Evolutionary conservation across 2,329 filamentous ascomycete genomes (phyloP).

Genomic region (Beauveria sp.): DNA sequence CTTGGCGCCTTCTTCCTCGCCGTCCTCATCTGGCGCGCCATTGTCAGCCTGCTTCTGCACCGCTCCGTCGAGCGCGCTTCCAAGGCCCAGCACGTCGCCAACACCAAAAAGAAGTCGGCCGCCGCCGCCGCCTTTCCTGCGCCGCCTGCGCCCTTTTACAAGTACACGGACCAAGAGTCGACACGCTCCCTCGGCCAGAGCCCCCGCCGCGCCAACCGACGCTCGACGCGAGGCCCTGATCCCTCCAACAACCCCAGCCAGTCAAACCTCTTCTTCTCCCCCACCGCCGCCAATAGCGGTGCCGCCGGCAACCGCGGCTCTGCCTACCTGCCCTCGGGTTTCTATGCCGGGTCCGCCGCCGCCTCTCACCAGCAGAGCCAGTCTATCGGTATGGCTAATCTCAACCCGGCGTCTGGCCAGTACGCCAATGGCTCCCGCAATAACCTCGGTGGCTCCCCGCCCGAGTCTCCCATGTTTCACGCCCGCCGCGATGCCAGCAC

Average conservation of each 20-base stretch:
- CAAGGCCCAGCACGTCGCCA: slow-evolving; percentile 60
- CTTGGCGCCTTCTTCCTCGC: slow-evolving; percentile 74
- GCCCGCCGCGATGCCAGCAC: slow-evolving; percentile 46
- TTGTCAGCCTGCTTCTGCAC: slow-evolving; percentile 86
- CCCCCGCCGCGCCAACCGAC: slow-evolving; percentile 37
- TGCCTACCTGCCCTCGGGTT: slow-evolving; percentile 80
- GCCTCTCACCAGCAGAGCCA: slow-evolving; percentile 38
- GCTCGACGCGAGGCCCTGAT: slow-evolving; percentile 43
- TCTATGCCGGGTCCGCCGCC: slow-evolving; percentile 64
- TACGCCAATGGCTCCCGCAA: slow-evolving; percentile 30
- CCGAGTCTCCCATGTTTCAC: slow-evolving; percentile 54
- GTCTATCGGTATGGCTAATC: slow-evolving; percentile 53
- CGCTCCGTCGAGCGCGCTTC: slow-evolving; percentile 83
- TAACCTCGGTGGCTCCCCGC: slow-evolving; percentile 46
- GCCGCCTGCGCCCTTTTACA: slow-evolving; percentile 54
- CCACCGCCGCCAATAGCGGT: slow-evolving; percentile 69
- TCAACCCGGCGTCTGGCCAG: slow-evolving; percentile 52
- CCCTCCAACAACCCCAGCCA: slow-evolving; percentile 52
- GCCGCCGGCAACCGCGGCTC: slow-evolving; percentile 60
- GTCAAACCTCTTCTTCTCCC: slow-evolving; percentile 86
- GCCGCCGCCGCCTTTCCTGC: slow-evolving; percentile 44
- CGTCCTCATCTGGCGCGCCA: slow-evolving; percentile 79
- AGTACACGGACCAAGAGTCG: slow-evolving; percentile 53
- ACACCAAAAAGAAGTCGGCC: slow-evolving; percentile 46
- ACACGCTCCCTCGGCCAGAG: slow-evolving; percentile 40